Evolutionary conservation across 305 asterid genomes (phyloP).

Genomic region (Nicotiana rustica): DNA sequence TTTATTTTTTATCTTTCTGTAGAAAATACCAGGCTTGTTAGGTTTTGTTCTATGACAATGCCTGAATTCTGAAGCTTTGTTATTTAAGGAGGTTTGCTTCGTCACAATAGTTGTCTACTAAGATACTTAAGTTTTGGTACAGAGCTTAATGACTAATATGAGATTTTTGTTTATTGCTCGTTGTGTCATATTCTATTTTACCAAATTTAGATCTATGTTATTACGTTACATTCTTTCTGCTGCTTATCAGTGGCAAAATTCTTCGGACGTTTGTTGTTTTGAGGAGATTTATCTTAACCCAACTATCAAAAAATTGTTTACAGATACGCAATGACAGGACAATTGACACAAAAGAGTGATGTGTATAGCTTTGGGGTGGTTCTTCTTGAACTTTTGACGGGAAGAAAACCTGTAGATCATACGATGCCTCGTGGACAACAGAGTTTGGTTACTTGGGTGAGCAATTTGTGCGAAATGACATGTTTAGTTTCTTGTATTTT

Average conservation of each 20-base stretch:
- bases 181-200: slow-evolving; percentile 1
- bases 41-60: not conserved
- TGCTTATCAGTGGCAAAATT: slow-evolving; percentile 16
- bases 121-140: slow-evolving; percentile 13
- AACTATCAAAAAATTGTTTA: slow-evolving; percentile 13
- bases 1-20: not conserved
- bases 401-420: slow-evolving; percentile 84
- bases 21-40: slow-evolving; percentile 22
- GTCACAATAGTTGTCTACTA: slow-evolving; percentile 6
- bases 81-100: not conserved
- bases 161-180: not conserved
- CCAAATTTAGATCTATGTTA: not conserved
- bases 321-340: slow-evolving; percentile 88
- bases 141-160: not conserved
- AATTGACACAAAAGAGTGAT: slow-evolving; percentile 77
- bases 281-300: not conserved
- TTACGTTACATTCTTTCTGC: slow-evolving; percentile 1
- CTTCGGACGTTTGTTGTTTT: not conserved
- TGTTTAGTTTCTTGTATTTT: slow-evolving; percentile 3
- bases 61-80: slow-evolving; percentile 12
- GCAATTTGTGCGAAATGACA: slow-evolving; percentile 14
- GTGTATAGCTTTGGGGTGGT: slow-evolving; percentile 86
- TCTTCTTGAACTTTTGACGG: slow-evolving; percentile 79
- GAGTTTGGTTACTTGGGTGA: slow-evolving; percentile 80
- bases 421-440: slow-evolving; percentile 90